Base-by-base conservation (phyloP, 805 yeast species). In the Isabelozyma pseudorhagii region DNA sequence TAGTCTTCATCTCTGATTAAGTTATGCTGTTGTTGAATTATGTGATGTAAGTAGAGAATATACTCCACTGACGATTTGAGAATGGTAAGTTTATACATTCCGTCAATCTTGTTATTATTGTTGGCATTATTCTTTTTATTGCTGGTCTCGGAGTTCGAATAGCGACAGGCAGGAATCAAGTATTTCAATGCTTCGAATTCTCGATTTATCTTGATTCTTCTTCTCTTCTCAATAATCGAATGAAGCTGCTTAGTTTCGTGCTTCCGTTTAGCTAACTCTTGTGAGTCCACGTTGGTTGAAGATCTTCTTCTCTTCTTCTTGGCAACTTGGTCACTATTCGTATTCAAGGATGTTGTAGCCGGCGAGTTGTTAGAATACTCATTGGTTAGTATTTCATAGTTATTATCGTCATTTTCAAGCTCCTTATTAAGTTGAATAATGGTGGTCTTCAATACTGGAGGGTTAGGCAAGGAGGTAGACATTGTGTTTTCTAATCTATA, bases 41-140 rank as follows among this genome's bases (percentile, higher is more conserved):
- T 76, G 48, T 77, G 73, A 62, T 87, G 91, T 45, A 88, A 72
- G 59, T 87, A 85, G 52, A 82, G 75, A 53, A 89, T 84, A 61
- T 89, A 88, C 60, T 87, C 92, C 21, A 89, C 96, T 0, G 93
- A 82, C n/a, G 89, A 84, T 63, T 88, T 91, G 40, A 89, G 69
- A 28, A 89, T 86, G 3, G 91, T 88, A 52, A 89, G 76, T 67
- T 89, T 89, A 68, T 88, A 89, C 83, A 89, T 85, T 15, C 87
- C 86, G 51, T 81, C 85, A 48, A 74, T 72, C 49, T 73, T 74
- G 53, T 60, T 66, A 5, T 72, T 71, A 48, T 66, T 69, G 46
- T 56, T 60, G 21, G 56, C 45, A 15, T 55, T 52, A 13, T 55
- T 51, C 42, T 47, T 39, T 4, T 45, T 18, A 39, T 41, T 45